Conservation (phyloP, 768 basidiomycete species). For the Lactifluus echinatus region DNA sequence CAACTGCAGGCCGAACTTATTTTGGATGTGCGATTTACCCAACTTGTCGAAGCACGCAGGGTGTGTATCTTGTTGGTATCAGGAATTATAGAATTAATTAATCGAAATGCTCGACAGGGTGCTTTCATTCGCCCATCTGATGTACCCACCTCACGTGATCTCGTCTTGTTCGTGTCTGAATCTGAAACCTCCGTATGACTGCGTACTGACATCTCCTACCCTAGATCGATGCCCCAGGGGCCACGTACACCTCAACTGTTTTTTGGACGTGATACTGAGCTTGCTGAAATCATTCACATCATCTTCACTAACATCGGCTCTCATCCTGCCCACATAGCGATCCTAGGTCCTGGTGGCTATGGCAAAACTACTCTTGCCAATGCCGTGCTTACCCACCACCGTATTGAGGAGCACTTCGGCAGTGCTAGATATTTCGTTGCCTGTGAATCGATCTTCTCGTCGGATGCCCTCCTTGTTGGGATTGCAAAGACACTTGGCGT, state of each 20-base stretch:
- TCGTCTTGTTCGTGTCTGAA: background rate
- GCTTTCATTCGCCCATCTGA: background rate
- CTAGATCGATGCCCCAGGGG: background rate
- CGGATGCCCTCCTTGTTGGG: background rate
- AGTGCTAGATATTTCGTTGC: background rate
- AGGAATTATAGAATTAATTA: too few relatives aligned
- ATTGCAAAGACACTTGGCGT: background rate
- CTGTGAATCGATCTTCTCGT: background rate
- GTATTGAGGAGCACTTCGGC: background rate
- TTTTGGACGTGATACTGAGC: background rate
- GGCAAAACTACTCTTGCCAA: slow-evolving; percentile 1
- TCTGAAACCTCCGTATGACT: too few relatives aligned
- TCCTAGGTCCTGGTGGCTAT: background rate
- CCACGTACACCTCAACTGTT: background rate
- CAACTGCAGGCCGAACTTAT: too few relatives aligned
- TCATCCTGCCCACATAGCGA: background rate
- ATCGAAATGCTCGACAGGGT: background rate
- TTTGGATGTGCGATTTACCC: background rate
- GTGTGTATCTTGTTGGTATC: background rate
- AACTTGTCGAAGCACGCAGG: background rate
- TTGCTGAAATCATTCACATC: background rate
- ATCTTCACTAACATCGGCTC: background rate
- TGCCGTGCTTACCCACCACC: background rate
- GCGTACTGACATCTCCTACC: background rate
- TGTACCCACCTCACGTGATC: background rate